Evolutionary conservation across 2,329 filamentous ascomycete genomes (phyloP).

Genomic region (Pseudogymnoascus sp.): DNA sequence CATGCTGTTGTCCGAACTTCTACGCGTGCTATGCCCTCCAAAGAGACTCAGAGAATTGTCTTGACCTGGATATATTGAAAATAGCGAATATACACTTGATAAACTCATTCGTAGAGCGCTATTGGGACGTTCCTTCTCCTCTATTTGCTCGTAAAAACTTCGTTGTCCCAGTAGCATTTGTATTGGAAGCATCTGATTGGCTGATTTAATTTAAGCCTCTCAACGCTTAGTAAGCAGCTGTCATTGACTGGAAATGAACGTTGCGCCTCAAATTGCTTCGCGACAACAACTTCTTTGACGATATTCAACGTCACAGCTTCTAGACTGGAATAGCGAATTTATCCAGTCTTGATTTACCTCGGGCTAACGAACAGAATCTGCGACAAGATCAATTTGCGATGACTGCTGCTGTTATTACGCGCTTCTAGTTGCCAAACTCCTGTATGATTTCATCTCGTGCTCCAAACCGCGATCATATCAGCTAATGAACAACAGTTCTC

Average conservation of each 20-base stretch:
- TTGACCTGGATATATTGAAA: not conserved
- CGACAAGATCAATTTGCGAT: conserved; percentile 1
- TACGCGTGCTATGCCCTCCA: not conserved
- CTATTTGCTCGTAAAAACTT: not conserved
- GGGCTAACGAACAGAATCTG: not conserved
- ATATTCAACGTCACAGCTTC: not conserved
- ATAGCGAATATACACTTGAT: not conserved
- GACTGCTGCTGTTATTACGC: conserved; percentile 1
- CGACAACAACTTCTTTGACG: conserved; percentile 3
- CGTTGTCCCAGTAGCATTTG: not conserved
- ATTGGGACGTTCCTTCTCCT: not conserved
- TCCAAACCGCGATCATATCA: not conserved
- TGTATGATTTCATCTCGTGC: not conserved
- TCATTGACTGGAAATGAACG: not conserved
- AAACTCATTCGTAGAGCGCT: not conserved
- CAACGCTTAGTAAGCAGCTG: not conserved
- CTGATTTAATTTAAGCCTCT: not conserved
- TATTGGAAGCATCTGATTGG: not conserved
- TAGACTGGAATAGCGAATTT: not conserved
- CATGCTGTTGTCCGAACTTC: too few relatives aligned
- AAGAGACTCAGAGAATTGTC: not conserved
- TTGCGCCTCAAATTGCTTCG: not conserved
- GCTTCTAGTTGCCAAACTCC: not conserved
- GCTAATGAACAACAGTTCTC: not conserved
- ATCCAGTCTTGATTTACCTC: not conserved